Base-by-base conservation (phyloP, 2,329 filamentous ascomycete genomes). In the Ceratocystis ficicola region DNA sequence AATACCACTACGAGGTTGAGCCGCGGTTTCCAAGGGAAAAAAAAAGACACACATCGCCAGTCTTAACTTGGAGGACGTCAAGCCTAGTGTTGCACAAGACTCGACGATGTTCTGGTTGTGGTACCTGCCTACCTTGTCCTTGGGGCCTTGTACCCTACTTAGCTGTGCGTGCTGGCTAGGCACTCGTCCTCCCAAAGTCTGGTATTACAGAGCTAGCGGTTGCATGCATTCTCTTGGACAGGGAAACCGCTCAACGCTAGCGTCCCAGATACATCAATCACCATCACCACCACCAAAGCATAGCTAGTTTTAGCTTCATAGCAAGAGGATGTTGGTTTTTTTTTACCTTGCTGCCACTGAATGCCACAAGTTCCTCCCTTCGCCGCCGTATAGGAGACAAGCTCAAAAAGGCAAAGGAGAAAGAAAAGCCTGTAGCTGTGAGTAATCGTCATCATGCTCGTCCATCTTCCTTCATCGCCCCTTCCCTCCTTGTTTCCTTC, bases 41-140 rank as follows among this genome's bases (percentile, higher is more conserved):
- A 6, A 41, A 41, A 41, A 4, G 8, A 10, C 10, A 12, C 36
- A 41, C 10, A 41, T 41, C 3, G 12, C 10, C 10, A 15, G 36
- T 41, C 22, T 15, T 52, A 25, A 52, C 48, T 15, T 41, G 36
- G 46, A 50, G 28, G 55, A 36, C 25, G 55, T 59, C 12, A 17
- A 59, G 30, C 5, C 15, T 36, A 25, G 55, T 25, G 55, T 59
- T 36, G 55, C 55, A 59, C 55, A 59, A 59, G 30, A 59, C 20
- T 12, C 20, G 20, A 52, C 7, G 17, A 15, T 25, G 28, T 22
- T 22, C 15, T 10, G 48, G 17, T 2, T 25, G 46, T n/a, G 46
- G 48, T 52, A 20, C 22, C n/a, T 52, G 22, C 48, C 5, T 52
- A 15, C 48, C 48, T 28, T 22, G 48, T 52, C 22, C 8, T 52